phyloP scores from a whole-genome alignment of 257 asterid species.

The Paraleonurus japonicus region DNA sequence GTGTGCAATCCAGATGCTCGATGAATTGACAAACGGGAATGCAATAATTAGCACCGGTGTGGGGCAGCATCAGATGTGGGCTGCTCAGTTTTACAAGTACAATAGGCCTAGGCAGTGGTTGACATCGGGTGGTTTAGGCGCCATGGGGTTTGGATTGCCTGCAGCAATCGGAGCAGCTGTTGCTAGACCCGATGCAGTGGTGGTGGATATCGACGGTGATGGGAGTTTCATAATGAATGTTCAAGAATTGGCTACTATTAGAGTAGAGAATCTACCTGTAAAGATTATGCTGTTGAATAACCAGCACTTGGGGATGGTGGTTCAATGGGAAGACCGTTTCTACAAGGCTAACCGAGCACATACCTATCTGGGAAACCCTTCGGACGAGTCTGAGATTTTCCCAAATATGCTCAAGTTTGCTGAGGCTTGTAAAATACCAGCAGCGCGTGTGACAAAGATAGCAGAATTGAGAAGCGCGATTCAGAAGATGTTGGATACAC shows the following conservation, averaged over 20 bases:
- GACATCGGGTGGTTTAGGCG: slow-evolving; percentile 80
- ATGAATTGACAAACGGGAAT: slow-evolving; percentile 68
- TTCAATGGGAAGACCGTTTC: slow-evolving; percentile 88
- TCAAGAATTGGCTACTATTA: slow-evolving; percentile 69
- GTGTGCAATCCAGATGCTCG: slow-evolving; percentile 66
- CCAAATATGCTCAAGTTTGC: slow-evolving; percentile 76
- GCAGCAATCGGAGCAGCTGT: slow-evolving; percentile 89
- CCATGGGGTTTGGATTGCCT: slow-evolving; percentile 86
- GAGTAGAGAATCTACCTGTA: slow-evolving; percentile 75
- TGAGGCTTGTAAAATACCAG: slow-evolving; percentile 71
- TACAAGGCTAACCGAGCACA: slow-evolving; percentile 82
- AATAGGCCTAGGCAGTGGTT: slow-evolving; percentile 72
- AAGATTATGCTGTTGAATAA: slow-evolving; percentile 77
- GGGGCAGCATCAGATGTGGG: slow-evolving; percentile 96
- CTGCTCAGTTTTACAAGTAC: slow-evolving; percentile 80
- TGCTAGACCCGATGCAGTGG: slow-evolving; percentile 66
- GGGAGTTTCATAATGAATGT: slow-evolving; percentile 91
- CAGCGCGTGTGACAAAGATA: slow-evolving; percentile 56
- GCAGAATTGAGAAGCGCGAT: slow-evolving; percentile 55
- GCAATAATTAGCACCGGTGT: slow-evolving; percentile 79
- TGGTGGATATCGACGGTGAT: slow-evolving; percentile 87
- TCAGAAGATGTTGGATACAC: slow-evolving; percentile 70
- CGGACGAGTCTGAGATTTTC: slow-evolving; percentile 54
- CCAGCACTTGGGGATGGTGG: slow-evolving; percentile 87
- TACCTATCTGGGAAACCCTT: slow-evolving; percentile 72